Conservation (phyloP, 148 eudicot species). For the Cornus florida region DNA sequence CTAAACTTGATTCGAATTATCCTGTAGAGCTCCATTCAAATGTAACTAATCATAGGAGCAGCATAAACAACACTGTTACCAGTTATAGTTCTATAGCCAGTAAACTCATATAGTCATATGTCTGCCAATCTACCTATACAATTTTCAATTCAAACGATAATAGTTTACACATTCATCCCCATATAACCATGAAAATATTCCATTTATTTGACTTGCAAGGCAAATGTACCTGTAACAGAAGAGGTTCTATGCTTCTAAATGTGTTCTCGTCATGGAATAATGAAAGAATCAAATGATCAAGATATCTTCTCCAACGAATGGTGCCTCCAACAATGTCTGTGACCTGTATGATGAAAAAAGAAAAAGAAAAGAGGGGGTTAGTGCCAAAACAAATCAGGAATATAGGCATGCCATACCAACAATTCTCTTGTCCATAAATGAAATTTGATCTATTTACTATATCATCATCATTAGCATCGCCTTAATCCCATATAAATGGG, state of each 20-base stretch:
- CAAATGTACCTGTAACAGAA: constrained; percentile 75
- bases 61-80: not conserved
- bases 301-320: constrained; percentile 94
- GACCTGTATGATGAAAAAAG: too few relatives aligned
- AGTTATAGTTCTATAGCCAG: not conserved
- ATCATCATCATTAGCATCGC: too few relatives aligned
- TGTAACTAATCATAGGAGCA: not conserved
- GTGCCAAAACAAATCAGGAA: too few relatives aligned
- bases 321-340: constrained; percentile 28
- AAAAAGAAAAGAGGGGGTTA: too few relatives aligned
- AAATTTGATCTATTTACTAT: too few relatives aligned
- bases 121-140: not conserved
- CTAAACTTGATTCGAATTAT: not conserved
- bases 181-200: not conserved
- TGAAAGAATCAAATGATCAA: constrained; percentile 81
- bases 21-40: not conserved
- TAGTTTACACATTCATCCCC: not conserved
- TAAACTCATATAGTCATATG: not conserved
- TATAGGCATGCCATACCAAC: too few relatives aligned
- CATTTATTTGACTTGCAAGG: not conserved
- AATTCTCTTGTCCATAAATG: too few relatives aligned
- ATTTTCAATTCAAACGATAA: not conserved
- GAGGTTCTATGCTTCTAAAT: constrained; percentile 82
- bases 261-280: constrained; percentile 65
- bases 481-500: too few relatives aligned